These are phyloP conservation scores for Stenogyne calaminthoides DNA, from an alignment of 305 asterid genomes.

Conservation along the genomic window DNA sequence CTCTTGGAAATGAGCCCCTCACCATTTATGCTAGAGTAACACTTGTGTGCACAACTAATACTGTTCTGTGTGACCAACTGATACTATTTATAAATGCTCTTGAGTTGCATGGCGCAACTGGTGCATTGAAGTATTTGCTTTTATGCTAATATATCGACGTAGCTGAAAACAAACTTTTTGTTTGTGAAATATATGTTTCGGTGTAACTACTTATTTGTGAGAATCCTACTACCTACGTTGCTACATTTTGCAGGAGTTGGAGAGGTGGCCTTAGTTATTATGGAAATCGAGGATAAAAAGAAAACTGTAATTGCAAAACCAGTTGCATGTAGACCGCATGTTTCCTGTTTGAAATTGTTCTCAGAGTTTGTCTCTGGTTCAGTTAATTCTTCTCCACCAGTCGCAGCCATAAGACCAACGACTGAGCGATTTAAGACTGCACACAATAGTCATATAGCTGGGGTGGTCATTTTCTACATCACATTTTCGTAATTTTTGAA, in stretches of 20 bases:
- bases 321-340: slow-evolving; percentile 72
- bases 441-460: slow-evolving; percentile 26
- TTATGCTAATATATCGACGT: not conserved
- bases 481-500: not conserved
- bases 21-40: not conserved
- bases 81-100: too few relatives aligned
- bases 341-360: slow-evolving; percentile 52
- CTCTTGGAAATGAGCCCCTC: slow-evolving; percentile 6
- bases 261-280: slow-evolving; percentile 27
- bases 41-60: too few relatives aligned
- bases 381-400: slow-evolving; percentile 42
- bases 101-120: too few relatives aligned
- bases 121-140: too few relatives aligned
- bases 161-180: not conserved
- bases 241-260: slow-evolving; percentile 26
- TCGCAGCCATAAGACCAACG: slow-evolving; percentile 55
- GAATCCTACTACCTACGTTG: not conserved
- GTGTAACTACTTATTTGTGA: not conserved
- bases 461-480: slow-evolving; percentile 35
- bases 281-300: slow-evolving; percentile 56
- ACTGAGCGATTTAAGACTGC: slow-evolving; percentile 58
- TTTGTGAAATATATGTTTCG: not conserved
- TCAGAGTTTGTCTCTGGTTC: slow-evolving; percentile 52
- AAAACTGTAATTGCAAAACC: slow-evolving; percentile 69
- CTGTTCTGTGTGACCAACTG: too few relatives aligned